Conservation (phyloP, 2,329 filamentous ascomycete genomes). For the Fusarium bactridioides region DNA sequence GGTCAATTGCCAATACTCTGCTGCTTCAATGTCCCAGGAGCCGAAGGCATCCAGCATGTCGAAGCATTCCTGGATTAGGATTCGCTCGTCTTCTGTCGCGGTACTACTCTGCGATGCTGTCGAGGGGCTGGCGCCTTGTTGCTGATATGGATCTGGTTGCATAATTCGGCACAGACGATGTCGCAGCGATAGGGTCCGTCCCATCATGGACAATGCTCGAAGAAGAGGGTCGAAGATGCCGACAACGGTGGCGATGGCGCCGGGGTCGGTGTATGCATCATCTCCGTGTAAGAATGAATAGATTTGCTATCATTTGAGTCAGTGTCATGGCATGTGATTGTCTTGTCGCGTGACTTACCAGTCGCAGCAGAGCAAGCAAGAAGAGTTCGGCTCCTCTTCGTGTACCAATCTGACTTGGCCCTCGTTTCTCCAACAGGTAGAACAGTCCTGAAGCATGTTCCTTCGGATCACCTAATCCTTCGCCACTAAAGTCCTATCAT, state of each 20-base stretch:
- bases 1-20: constrained; percentile 43
- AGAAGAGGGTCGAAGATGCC: constrained; percentile 44
- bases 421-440: constrained; percentile 45
- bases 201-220: constrained; percentile 44
- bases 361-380: constrained; percentile 40
- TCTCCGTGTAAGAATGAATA: constrained; percentile 46
- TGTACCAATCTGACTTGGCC: constrained; percentile 43
- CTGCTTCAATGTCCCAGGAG: constrained; percentile 43
- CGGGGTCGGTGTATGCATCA: constrained; percentile 44
- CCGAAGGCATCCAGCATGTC: constrained; percentile 43
- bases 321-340: not conserved
- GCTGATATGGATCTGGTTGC: not conserved
- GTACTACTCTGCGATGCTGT: not conserved
- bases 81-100: not conserved
- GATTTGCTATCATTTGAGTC: constrained; percentile 38
- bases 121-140: not conserved
- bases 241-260: constrained; percentile 40
- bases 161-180: constrained; percentile 21
- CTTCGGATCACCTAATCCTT: constrained; percentile 39
- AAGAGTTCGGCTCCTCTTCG: constrained; percentile 44
- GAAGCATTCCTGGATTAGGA: constrained; percentile 36
- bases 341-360: constrained; percentile 35
- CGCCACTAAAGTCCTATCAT: constrained; percentile 45
- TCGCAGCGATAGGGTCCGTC: constrained; percentile 31
- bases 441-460: constrained; percentile 47